Evolutionary conservation across 2,329 filamentous ascomycete species (phyloP), one percentile per base, ranked within the genome.

Genomic region (Botryotinia convoluta): DNA sequence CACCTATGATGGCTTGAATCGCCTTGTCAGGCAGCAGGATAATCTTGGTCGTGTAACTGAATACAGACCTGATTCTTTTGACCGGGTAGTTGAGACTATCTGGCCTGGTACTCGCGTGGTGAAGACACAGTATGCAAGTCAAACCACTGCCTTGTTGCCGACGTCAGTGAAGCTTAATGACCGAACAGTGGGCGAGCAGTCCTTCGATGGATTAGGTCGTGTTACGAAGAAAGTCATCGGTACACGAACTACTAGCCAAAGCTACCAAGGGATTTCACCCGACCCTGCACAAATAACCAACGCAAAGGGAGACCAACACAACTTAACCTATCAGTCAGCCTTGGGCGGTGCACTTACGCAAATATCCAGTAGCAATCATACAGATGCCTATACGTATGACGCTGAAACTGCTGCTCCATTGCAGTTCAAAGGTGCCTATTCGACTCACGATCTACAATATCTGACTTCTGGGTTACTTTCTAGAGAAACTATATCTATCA

Each of bases 151-250:
- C 9, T 61, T 65, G 3, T 26, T 72, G 22, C 69, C 69, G 20
- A 44, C 14, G 2, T 65, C 69, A 32, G 32, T 72, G 7, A 35
- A 65, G 39, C 32, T 72, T 35, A 65, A 72, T 16, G 69, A 35
- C 10, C 32, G 7, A 14, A 18, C 22, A 8, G 18, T 72, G 2
- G 69, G 61, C 16, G 61, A 64, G 14, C 69, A 72, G 59, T 59
- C 45, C 5, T 72, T 72, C 20, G 69, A 72, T 57, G 69, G 69
- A 29, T n/a, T 72, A 37, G 69, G 69, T 16, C 60, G 69, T 18
- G 20, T 72, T 35, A 72, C 69, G 4, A n/a, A 10, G 7, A 72
- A 57, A 57, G 22, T 16, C 1, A 12, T 45, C 9, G 45, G 60
- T 6, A 37, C 35, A 59, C 69, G 69, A 29, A 72, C n/a, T 35